Conservation (phyloP, 2,329 filamentous ascomycete species). For the Monosporascus cannonballus region DNA sequence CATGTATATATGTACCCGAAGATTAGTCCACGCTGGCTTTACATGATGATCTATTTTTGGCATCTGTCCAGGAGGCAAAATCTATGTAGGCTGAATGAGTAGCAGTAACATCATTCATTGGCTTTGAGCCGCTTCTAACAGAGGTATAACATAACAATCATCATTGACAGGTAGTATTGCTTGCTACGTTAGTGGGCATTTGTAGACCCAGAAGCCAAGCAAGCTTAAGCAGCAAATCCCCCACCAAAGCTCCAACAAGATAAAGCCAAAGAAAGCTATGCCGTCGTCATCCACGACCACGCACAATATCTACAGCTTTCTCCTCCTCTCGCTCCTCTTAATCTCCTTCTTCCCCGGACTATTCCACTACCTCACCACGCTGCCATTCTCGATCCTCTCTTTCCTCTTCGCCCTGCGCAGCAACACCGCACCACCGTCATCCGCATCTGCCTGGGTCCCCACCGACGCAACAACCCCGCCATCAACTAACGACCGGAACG, state of each 20-base stretch:
- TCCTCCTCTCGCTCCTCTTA: constrained; percentile 42
- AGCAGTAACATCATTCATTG: too few relatives aligned
- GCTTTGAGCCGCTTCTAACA: too few relatives aligned
- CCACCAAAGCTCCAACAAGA: constrained; percentile 17
- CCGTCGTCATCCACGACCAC: constrained; percentile 33
- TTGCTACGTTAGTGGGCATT: neutral
- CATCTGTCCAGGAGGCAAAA: constrained; percentile 2
- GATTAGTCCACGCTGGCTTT: neutral
- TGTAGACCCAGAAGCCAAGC: neutral
- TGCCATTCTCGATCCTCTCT: constrained; percentile 37
- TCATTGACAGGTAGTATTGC: neutral
- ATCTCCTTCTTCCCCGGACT: constrained; percentile 45
- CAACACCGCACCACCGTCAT: constrained; percentile 10
- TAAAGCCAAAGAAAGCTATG: constrained; percentile 23
- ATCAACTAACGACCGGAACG: constrained; percentile 16
- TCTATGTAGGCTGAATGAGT: neutral
- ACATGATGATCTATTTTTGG: neutral
- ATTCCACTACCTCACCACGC: constrained; percentile 46
- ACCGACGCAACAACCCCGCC: neutral
- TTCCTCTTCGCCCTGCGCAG: constrained; percentile 23
- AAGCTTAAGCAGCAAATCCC: constrained; percentile 7
- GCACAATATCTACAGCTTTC: constrained; percentile 33
- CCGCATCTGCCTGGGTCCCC: neutral
- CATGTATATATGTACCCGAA: neutral
- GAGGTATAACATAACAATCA: too few relatives aligned